These are phyloP conservation scores for Cenococcum geophilum DNA, from an alignment of 495 filamentous ascomycete species.

Conservation along the genomic window DNA sequence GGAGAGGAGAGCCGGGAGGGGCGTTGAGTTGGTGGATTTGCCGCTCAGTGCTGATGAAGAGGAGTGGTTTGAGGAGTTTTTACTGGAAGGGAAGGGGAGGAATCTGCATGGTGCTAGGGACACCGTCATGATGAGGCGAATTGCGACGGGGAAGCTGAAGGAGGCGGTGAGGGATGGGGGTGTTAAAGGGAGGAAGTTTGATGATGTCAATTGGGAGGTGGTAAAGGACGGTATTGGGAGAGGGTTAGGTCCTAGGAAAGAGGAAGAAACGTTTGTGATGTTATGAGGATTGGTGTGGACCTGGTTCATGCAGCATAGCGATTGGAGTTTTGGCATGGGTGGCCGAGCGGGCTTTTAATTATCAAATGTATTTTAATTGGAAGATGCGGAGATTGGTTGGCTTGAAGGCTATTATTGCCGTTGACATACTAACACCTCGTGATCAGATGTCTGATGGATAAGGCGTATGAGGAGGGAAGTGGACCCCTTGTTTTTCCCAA, in stretches of 20 bases:
- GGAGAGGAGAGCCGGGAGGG: constrained; percentile 48
- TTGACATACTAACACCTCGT: no score
- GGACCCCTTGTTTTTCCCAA: no score
- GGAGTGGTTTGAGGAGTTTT: constrained; percentile 60
- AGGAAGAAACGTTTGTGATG: constrained; percentile 11
- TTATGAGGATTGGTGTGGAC: constrained; percentile 10
- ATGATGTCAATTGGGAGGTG: constrained; percentile 48
- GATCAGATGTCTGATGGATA: no score
- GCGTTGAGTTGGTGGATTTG: constrained; percentile 63
- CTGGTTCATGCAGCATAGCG: neutral
- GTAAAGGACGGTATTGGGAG: constrained; percentile 25
- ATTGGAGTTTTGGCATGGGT: neutral
- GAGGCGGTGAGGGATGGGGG: constrained; percentile 23
- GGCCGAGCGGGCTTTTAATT: no score
- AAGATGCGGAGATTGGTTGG: no score
- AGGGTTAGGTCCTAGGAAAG: constrained; percentile 23
- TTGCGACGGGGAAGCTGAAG: constrained; percentile 50
- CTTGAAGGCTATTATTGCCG: no score
- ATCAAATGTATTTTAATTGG: no score
- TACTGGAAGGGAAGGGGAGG: constrained; percentile 56
- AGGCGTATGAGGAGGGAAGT: no score
- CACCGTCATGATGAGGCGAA: constrained; percentile 60
- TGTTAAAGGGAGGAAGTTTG: constrained; percentile 46
- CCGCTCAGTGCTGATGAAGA: constrained; percentile 65
- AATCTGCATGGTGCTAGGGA: constrained; percentile 58